Percentiles rank a stretch among this genome's conserved stretches.
These are phyloP conservation scores for Kentomonas sorsogonicus DNA, from an alignment of 208 protist genomes.

Conservation along the genomic window DNA sequence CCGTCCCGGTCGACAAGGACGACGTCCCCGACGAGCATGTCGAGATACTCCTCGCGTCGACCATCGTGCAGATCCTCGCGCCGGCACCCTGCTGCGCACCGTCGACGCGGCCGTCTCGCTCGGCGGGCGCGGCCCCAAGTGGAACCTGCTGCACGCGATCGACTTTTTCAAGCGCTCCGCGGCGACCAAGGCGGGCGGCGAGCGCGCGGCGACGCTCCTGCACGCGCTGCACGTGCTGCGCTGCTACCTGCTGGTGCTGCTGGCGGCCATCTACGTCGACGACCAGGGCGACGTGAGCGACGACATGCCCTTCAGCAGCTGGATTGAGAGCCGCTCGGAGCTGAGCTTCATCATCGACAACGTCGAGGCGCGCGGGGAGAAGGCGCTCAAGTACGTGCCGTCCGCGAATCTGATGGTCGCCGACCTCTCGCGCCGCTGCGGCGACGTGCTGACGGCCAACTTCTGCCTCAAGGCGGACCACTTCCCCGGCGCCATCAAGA, in stretches of 20 bases:
- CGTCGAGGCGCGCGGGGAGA: constrained; percentile 59
- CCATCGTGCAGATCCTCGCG: constrained; percentile 86
- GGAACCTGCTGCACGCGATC: constrained; percentile 77
- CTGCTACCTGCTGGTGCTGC: constrained; percentile 77
- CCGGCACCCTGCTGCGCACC: constrained; percentile 64
- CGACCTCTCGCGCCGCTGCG: constrained; percentile 56
- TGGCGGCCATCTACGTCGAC: constrained; percentile 78
- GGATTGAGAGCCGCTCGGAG: constrained; percentile 55
- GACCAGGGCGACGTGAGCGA: constrained; percentile 34
- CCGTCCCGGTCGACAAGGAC: constrained; percentile 16
- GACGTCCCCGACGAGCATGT: constrained; percentile 52
- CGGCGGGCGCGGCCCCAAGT: constrained; percentile 52
- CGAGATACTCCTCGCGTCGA: constrained; percentile 71
- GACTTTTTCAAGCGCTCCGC: constrained; percentile 66
- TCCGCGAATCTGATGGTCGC: constrained; percentile 67
- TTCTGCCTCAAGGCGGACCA: constrained; percentile 86
- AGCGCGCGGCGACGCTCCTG: constrained; percentile 52
- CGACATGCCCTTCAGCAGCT: constrained; percentile 51
- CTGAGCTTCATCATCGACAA: constrained; percentile 75
- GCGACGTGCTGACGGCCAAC: constrained; percentile 84
- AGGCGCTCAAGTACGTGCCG: constrained; percentile 64
- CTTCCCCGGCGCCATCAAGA: constrained; percentile 88
- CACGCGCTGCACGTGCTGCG: constrained; percentile 63
- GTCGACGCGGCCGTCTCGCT: constrained; percentile 63
- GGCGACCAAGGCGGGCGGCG: constrained; percentile 18